Conservation (phyloP, 108 stramenopile genomes). For the Discostella stelligeroides region DNA sequence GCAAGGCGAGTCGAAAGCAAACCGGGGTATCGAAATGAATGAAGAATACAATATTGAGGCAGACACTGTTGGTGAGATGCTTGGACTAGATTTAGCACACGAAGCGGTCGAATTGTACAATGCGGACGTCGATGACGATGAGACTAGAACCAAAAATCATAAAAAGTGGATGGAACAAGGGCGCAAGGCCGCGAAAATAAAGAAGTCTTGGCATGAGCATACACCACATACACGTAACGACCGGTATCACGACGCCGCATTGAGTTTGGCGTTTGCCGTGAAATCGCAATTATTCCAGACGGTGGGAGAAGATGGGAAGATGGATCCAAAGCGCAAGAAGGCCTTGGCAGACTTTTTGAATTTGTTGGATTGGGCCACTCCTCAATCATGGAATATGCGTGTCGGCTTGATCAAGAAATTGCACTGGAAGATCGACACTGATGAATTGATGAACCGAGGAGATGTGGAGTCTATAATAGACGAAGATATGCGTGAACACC, state of each 20-base stretch:
- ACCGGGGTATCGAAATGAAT: constrained; percentile 29
- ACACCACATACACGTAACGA: constrained; percentile 30
- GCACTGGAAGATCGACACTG: constrained; percentile 20
- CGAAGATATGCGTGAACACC: constrained; percentile 27
- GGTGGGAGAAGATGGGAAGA: constrained; percentile 25
- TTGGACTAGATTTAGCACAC: constrained; percentile 24
- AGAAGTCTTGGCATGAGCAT: constrained; percentile 29
- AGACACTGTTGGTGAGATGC: constrained; percentile 24
- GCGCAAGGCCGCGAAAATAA: constrained; percentile 16
- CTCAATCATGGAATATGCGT: constrained; percentile 31
- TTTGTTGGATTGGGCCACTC: constrained; percentile 42
- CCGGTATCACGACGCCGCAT: constrained; percentile 43
- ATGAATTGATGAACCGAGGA: constrained; percentile 7
- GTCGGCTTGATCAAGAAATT: constrained; percentile 29
- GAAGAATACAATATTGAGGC: constrained; percentile 15
- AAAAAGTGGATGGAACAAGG: constrained; percentile 12
- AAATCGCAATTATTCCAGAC: constrained; percentile 35
- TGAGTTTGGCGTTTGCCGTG: constrained; percentile 43
- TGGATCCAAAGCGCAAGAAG: constrained; percentile 23
- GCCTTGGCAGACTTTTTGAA: constrained; percentile 39
- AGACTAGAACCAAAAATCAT: background rate
- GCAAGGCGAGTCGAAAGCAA: constrained; percentile 12
- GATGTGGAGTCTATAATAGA: constrained; percentile 23
- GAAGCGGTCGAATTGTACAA: constrained; percentile 20
- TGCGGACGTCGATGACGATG: constrained; percentile 5